These are phyloP conservation scores for Hansenula lynferdii DNA, from an alignment of 1,139 yeast species.

Conservation along the genomic window DNA sequence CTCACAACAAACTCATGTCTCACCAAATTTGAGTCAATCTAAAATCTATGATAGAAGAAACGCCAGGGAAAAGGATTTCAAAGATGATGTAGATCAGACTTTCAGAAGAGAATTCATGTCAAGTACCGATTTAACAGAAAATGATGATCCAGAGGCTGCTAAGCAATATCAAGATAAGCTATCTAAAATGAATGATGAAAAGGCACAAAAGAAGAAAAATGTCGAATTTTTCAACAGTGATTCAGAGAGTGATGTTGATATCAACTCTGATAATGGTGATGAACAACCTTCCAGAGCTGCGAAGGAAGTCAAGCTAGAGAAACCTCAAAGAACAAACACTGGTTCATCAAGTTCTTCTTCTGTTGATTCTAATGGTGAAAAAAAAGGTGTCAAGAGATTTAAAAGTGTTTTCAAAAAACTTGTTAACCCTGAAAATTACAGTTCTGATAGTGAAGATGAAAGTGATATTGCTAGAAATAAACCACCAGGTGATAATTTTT, in stretches of 20 bases:
- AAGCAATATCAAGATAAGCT: slow-evolving; percentile 14
- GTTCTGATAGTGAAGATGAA: slow-evolving; percentile 14
- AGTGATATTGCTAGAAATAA: slow-evolving; percentile 15
- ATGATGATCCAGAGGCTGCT: slow-evolving; percentile 11
- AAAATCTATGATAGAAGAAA: slow-evolving; percentile 19
- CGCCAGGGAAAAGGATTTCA: slow-evolving; percentile 10
- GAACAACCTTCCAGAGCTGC: slow-evolving; percentile 4
- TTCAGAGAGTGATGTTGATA: slow-evolving; percentile 18
- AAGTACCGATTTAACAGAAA: slow-evolving; percentile 5
- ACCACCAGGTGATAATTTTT: slow-evolving; percentile 16
- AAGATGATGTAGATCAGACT: slow-evolving; percentile 7
- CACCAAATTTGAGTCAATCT: slow-evolving; percentile 8
- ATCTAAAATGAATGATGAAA: slow-evolving; percentile 10
- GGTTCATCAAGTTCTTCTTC: background rate
- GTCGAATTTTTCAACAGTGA: slow-evolving; percentile 16
- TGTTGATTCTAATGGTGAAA: slow-evolving; percentile 9
- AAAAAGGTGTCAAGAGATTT: slow-evolving; percentile 18
- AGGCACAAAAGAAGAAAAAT: slow-evolving; percentile 5
- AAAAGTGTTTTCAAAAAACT: slow-evolving; percentile 21
- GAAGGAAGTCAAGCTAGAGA: slow-evolving; percentile 3
- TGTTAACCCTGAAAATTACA: slow-evolving; percentile 11
- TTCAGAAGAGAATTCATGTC: slow-evolving; percentile 9
- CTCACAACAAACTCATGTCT: background rate
- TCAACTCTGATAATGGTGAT: slow-evolving; percentile 4
- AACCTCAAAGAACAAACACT: background rate